Base-by-base conservation (phyloP, 345 rosid genomes). In the Hibiscus trionum region DNA sequence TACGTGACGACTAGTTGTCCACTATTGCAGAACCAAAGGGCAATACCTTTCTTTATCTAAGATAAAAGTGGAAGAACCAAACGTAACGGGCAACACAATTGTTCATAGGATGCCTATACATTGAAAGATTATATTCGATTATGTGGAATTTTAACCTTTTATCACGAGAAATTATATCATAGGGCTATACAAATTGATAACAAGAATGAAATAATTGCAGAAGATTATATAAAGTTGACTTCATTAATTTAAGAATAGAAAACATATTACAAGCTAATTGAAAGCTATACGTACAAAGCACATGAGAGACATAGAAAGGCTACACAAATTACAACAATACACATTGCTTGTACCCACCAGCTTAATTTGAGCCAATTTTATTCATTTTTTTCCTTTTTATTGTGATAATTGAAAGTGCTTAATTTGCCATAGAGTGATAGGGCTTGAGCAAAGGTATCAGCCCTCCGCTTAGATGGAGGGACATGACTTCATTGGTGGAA, bases 401-500 rank as follows among this genome's bases (percentile, higher is more conserved):
- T 2, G 47, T 42, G 47, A 42, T 42, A 42, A 42, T 10, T 53
- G 59, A 27, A 49, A 10, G 33, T 24, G 33, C 14, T 31, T 73
- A 50, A 62, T 57, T 72, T 69, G 79, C 72, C 72, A 79, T 69
- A 71, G 88, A 64, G 74, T 83, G 93, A 70, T 82, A 86, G 59
- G 91, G 93, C 78, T 83, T 87, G 73, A 88, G 82, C 85, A 87
- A 60, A 24, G 88, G 89, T 71, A 80, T 76, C 46, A 91, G 88
- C 21, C 76, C 71, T 73, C 94, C 97, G 67, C 90, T 82, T 29
- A 91, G 88, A 73, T 91, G 97, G 68, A 84, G 90, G 57, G 97
- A 88, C 97, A 88, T 91, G 82, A 91, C 88, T 79, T 87, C 93
- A 67, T 91, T 88, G 72, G 93, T 91, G 62, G 97, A 86, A 4